These are phyloP conservation scores for Chlamydomonas applanata DNA, from an alignment of 139 green algal genomes.

Conservation along the genomic window DNA sequence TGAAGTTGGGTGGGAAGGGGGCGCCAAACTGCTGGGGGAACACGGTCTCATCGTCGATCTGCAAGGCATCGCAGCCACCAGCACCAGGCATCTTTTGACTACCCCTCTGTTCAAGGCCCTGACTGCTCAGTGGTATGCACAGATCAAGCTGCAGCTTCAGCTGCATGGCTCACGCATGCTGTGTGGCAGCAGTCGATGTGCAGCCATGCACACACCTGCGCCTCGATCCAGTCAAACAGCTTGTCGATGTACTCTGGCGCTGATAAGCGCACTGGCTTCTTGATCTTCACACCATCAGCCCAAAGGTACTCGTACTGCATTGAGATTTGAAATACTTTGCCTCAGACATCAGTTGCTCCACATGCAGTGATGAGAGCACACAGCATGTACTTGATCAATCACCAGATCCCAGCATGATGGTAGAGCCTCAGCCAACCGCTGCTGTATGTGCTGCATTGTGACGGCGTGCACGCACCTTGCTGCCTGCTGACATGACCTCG, in stretches of 20 bases:
- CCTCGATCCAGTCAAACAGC: conserved; percentile 97
- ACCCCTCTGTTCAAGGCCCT: no score
- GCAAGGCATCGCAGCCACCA: no score
- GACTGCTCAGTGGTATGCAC: no score
- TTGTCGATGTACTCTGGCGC: conserved; percentile 95
- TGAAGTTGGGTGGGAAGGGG: conserved; percentile 88
- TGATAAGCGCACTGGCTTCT: conserved; percentile 88
- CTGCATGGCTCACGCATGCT: no score
- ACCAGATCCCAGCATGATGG: no score
- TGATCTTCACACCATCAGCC: conserved; percentile 93
- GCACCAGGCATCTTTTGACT: no score
- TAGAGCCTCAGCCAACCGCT: neutral
- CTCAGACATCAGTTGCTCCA: no score
- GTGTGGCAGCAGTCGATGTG: neutral
- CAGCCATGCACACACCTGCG: conserved; percentile 52
- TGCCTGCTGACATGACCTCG: conserved; percentile 92
- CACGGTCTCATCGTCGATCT: conserved; percentile 86
- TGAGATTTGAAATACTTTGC: no score
- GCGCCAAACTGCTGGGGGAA: conserved; percentile 87
- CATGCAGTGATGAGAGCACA: no score
- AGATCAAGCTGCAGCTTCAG: no score
- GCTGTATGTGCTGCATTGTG: neutral
- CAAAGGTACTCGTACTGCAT: conserved; percentile 97
- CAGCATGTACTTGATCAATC: no score
- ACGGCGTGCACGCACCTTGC: conserved; percentile 60